These are phyloP conservation scores for Zasmidium cellare DNA, from an alignment of 2,329 filamentous ascomycete species.

Conservation along the genomic window DNA sequence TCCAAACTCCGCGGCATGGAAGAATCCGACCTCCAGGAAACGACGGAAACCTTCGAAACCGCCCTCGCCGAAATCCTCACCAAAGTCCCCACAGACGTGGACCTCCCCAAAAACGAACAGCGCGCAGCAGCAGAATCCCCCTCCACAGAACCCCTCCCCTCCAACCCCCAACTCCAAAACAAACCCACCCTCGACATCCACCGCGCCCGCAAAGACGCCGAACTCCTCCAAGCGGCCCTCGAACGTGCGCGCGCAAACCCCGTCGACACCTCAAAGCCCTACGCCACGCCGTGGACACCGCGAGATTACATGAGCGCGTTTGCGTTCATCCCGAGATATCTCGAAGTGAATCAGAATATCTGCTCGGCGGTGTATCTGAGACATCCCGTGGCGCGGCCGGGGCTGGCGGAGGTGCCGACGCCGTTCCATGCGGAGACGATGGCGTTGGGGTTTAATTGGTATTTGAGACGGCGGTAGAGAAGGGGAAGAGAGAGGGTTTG, in stretches of 20 bases:
- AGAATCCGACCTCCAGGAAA: conserved; percentile 23
- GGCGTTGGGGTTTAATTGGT: conserved; percentile 91
- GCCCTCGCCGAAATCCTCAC: conserved; percentile 38
- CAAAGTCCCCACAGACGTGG: conserved; percentile 48
- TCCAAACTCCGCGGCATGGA: conserved; percentile 46
- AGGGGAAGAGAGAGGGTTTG: not conserved
- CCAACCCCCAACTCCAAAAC: conserved; percentile 27
- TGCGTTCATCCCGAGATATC: conserved; percentile 89
- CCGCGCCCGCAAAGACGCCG: conserved; percentile 57
- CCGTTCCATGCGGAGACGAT: conserved; percentile 71
- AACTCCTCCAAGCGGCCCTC: conserved; percentile 58
- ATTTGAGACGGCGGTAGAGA: conserved; percentile 74
- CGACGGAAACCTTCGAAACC: conserved; percentile 36
- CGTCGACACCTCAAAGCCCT: conserved; percentile 74
- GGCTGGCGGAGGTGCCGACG: conserved; percentile 71
- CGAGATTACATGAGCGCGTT: conserved; percentile 86
- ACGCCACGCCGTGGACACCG: conserved; percentile 87
- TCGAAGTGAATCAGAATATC: conserved; percentile 97
- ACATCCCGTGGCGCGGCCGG: conserved; percentile 85
- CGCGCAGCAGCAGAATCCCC: conserved; percentile 2
- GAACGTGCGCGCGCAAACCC: conserved; percentile 71
- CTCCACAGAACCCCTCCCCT: conserved; percentile 12
- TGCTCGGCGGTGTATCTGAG: conserved; percentile 93
- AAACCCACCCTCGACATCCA: conserved; percentile 47
- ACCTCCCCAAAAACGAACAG: conserved; percentile 19